These are phyloP conservation scores for Jaapia argillacea DNA, from an alignment of 768 basidiomycete genomes.

Conservation along the genomic window DNA sequence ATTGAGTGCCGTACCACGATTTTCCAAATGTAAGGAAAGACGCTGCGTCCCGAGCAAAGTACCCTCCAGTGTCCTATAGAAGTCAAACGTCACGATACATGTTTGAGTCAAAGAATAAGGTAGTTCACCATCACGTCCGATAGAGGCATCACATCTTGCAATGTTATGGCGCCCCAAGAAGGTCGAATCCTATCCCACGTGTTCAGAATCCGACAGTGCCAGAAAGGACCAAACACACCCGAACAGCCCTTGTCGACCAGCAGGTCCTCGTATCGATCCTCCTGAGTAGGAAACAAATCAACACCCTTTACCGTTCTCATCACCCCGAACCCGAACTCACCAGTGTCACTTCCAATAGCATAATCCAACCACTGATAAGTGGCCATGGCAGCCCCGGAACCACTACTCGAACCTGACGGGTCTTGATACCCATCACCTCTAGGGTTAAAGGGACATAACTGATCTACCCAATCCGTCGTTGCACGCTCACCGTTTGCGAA, in stretches of 20 bases:
- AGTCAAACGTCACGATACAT: constrained; percentile 3
- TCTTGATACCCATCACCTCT: constrained; percentile 23
- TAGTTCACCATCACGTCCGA: constrained; percentile 6
- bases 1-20: constrained; percentile 19
- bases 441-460: constrained; percentile 20
- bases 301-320: too few relatives aligned
- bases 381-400: constrained; percentile 15
- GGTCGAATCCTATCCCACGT: constrained; percentile 8
- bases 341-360: constrained; percentile 20
- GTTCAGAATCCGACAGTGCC: too few relatives aligned
- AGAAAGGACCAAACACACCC: constrained; percentile 11
- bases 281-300: too few relatives aligned
- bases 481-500: constrained; percentile 36
- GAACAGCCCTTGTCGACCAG: constrained; percentile 18
- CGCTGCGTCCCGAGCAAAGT: constrained; percentile 19
- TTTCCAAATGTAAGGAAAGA: constrained; percentile 15
- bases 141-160: constrained; percentile 20
- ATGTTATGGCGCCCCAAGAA: constrained; percentile 16
- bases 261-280: constrained; percentile 21
- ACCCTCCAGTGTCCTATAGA: constrained; percentile 17
- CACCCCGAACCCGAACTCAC: too few relatives aligned
- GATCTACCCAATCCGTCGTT: constrained; percentile 22
- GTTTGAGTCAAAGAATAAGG: too few relatives aligned
- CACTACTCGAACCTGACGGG: constrained; percentile 18
- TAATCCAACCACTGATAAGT: constrained; percentile 20